A percentile compares a stretch with the other conserved stretches of the same genome.
These are phyloP conservation scores for Cenchrus fungigraminus DNA, from an alignment of 176 grass and related monocot genomes.

Conservation along the genomic window DNA sequence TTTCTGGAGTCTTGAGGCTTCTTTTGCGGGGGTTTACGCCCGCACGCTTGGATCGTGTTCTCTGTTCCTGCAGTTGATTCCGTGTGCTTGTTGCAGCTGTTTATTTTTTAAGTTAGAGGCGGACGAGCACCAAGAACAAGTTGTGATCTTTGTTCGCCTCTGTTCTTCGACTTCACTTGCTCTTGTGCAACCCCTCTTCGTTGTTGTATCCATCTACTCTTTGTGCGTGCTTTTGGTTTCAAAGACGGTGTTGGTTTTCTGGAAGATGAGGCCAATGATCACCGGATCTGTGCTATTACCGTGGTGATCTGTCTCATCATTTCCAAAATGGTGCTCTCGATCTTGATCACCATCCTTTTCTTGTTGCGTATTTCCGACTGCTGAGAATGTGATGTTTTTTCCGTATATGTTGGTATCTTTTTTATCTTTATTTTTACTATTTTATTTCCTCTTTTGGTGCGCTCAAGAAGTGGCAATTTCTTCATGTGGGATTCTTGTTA, in stretches of 20 bases:
- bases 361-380: background rate
- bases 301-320: background rate
- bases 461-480: conserved; percentile 25
- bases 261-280: background rate
- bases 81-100: background rate
- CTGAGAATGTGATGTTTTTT: background rate
- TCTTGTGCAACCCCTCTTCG: too few species aligned
- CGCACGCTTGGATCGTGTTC: background rate
- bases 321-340: background rate
- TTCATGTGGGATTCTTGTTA: too few species aligned
- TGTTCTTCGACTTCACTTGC: background rate
- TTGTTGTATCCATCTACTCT: background rate
- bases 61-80: background rate
- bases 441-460: conserved; percentile 3
- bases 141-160: conserved; percentile 23
- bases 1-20: background rate
- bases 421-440: too few species aligned
- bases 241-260: background rate
- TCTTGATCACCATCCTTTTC: background rate
- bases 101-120: conserved; percentile 6
- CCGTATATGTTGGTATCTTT: too few species aligned
- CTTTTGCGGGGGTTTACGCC: background rate
- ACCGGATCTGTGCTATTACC: background rate
- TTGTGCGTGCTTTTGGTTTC: background rate
- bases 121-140: background rate